Conservation (phyloP, 192 early-diverging fungal species). For the Mortierella claussenii region DNA sequence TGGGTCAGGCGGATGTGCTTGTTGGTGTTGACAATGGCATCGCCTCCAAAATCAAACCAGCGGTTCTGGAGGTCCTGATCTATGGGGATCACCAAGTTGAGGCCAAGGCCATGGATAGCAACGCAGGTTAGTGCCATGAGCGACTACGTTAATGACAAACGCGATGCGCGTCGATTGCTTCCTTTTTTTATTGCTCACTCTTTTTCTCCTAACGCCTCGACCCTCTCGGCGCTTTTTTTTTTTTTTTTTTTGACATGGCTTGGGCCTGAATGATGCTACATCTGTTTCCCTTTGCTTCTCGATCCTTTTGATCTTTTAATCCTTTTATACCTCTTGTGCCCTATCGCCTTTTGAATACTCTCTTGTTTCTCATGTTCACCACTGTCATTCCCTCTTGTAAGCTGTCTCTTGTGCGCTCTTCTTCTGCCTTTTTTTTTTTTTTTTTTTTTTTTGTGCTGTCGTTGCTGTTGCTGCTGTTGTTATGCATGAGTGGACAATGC, state of each 20-base stretch:
- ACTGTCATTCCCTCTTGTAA: not conserved
- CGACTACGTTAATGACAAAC: too few relatives aligned
- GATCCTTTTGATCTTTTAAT: not conserved
- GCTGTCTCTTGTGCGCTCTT: not conserved
- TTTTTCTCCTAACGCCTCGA: not conserved
- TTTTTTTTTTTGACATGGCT: not conserved
- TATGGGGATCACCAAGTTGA: too few relatives aligned
- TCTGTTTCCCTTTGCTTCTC: not conserved
- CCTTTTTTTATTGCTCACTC: not conserved
- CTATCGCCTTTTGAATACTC: too few relatives aligned
- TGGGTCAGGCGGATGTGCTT: slow-evolving; percentile 86
- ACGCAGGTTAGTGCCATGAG: too few relatives aligned
- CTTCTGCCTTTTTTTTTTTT: not conserved
- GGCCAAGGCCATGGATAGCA: too few relatives aligned
- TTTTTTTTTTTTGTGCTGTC: too few relatives aligned
- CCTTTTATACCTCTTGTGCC: not conserved
- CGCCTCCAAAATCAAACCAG: slow-evolving; percentile 97
- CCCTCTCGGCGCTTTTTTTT: too few relatives aligned
- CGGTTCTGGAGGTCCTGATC: slow-evolving; percentile 84
- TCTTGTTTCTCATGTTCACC: not conserved
- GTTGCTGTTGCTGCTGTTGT: too few relatives aligned
- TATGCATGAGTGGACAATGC: not conserved
- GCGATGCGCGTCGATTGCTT: too few relatives aligned
- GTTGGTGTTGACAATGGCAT: slow-evolving; percentile 90
- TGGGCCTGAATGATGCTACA: not conserved